phyloP scores from a whole-genome alignment of 257 asterid genomes.

The Thymus mandschuricus region DNA sequence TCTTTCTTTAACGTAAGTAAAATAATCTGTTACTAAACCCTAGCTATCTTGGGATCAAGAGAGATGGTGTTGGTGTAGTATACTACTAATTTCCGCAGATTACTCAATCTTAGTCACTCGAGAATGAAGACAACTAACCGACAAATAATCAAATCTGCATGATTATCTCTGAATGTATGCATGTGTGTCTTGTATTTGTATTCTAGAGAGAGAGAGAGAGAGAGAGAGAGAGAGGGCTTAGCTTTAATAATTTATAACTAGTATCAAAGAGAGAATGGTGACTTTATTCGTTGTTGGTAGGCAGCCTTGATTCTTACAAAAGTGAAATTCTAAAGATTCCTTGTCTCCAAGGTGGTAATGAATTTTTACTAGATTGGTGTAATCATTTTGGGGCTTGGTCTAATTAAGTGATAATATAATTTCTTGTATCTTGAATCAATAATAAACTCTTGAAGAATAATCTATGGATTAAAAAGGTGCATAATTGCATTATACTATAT shows the following conservation, averaged over 20 bases:
- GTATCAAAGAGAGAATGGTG: constrained; percentile 24
- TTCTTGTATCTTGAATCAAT: neutral
- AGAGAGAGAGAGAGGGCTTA: constrained; percentile 30
- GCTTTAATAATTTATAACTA: constrained; percentile 17
- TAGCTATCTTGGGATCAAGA: constrained; percentile 51
- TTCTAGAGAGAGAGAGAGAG: constrained; percentile 21
- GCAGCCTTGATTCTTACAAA: constrained; percentile 60
- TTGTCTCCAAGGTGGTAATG: constrained; percentile 32
- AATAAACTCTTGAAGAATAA: neutral
- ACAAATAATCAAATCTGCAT: constrained; percentile 62
- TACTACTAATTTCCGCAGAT: constrained; percentile 28
- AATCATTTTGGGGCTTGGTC: neutral
- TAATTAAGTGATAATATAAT: neutral
- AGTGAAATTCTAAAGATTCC: constrained; percentile 54
- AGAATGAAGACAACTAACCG: constrained; percentile 49
- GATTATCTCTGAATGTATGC: constrained; percentile 43
- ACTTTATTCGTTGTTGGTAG: constrained; percentile 56
- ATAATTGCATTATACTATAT: too few species aligned
- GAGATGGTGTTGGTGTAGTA: neutral
- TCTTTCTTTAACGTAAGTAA: constrained; percentile 7
- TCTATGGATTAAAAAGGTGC: too few species aligned
- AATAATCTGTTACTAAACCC: neutral
- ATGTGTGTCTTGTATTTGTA: constrained; percentile 24
- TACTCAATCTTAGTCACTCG: constrained; percentile 29
- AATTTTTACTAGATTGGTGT: constrained; percentile 5